These are phyloP conservation scores for Stereum hirsutum DNA, from an alignment of 1,284 basidiomycete species.

Conservation along the genomic window DNA sequence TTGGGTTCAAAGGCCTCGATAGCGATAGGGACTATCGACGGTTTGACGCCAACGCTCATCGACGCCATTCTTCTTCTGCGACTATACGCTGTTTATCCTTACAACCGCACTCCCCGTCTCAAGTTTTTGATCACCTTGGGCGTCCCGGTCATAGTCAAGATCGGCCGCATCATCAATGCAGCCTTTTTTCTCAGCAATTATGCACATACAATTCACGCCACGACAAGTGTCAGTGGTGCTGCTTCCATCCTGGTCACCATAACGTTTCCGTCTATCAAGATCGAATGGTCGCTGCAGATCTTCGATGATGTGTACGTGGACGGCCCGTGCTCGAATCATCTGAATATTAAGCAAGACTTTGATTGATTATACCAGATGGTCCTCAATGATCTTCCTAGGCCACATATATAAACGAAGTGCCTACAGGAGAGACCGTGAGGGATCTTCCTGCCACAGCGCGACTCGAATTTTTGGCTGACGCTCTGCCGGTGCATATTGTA, in stretches of 20 bases:
- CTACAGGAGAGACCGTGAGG: neutral
- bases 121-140: constrained; percentile 4
- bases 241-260: constrained; percentile 8
- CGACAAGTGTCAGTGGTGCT: neutral
- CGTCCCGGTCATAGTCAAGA: constrained; percentile 10
- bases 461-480: no score
- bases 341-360: neutral
- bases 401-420: neutral
- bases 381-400: constrained; percentile 12
- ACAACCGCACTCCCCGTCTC: constrained; percentile 4
- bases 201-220: neutral
- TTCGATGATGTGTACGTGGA: constrained; percentile 17
- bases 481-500: no score
- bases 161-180: constrained; percentile 9
- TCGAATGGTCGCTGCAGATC: constrained; percentile 22
- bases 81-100: constrained; percentile 18
- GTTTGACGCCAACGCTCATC: constrained; percentile 13
- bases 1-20: constrained; percentile 3
- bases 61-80: constrained; percentile 17
- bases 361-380: constrained; percentile 9
- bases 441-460: neutral
- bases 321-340: neutral
- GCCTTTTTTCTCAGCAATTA: constrained; percentile 10
- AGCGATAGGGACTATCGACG: constrained; percentile 4
- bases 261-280: constrained; percentile 11